These are phyloP conservation scores for Lepidopterella palustris DNA, from an alignment of 495 filamentous ascomycete genomes.

Conservation along the genomic window DNA sequence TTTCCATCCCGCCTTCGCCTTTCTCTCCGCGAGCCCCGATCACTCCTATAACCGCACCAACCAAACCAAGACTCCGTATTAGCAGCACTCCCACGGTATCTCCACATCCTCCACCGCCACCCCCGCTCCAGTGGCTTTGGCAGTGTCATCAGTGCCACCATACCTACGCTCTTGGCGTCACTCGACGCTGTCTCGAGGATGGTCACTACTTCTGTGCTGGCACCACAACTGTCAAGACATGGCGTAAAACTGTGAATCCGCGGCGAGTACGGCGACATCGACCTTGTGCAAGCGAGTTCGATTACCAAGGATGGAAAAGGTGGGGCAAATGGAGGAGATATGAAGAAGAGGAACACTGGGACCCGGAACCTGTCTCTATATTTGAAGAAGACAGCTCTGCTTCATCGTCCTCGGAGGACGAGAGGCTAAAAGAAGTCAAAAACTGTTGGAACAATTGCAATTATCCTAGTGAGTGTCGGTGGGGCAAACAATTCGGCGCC, in stretches of 20 bases:
- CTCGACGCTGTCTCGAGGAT: slow-evolving; percentile 45
- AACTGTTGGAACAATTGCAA: slow-evolving; percentile 36
- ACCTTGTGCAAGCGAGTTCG: slow-evolving; percentile 43
- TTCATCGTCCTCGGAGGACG: background rate
- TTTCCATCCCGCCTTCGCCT: slow-evolving; percentile 34
- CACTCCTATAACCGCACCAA: slow-evolving; percentile 9
- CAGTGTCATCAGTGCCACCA: slow-evolving; percentile 42
- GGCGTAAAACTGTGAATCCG: slow-evolving; percentile 21
- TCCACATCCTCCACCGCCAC: slow-evolving; percentile 7
- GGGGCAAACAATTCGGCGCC: slow-evolving; percentile 29
- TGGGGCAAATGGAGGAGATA: slow-evolving; percentile 36
- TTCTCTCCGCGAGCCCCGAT: slow-evolving; percentile 33
- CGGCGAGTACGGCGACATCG: slow-evolving; percentile 31
- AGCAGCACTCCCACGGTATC: background rate
- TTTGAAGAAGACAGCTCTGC: background rate
- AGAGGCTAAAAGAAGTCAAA: slow-evolving; percentile 10
- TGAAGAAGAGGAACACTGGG: background rate
- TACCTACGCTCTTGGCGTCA: slow-evolving; percentile 39
- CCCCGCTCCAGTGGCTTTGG: slow-evolving; percentile 42
- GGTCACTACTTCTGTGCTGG: slow-evolving; percentile 46
- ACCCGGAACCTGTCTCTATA: background rate
- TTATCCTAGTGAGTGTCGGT: slow-evolving; percentile 38
- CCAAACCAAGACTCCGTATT: slow-evolving; percentile 4
- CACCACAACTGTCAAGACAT: slow-evolving; percentile 31
- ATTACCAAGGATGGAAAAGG: slow-evolving; percentile 43